Evolutionary conservation across 305 asterid species (phyloP).

Genomic region (Withania somnifera): DNA sequence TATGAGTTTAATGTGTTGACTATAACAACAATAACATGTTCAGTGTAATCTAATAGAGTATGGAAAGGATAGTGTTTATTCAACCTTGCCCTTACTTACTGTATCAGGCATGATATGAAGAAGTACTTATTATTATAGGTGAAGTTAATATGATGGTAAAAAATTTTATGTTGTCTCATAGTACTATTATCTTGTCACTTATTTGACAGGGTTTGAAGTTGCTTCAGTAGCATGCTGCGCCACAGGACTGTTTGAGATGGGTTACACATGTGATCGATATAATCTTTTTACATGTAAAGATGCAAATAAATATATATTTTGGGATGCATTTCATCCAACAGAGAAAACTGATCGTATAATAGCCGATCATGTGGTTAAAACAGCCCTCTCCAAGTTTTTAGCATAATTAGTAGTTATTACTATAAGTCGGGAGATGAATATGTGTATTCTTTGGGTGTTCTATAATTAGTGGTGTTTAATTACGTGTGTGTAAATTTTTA

Average conservation of each 20-base stretch:
- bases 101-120: too few species aligned
- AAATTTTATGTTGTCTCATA: background rate
- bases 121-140: too few species aligned
- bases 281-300: constrained; percentile 55
- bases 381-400: background rate
- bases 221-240: constrained; percentile 58
- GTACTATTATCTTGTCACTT: background rate
- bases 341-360: constrained; percentile 52
- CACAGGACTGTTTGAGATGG: constrained; percentile 66
- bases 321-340: constrained; percentile 85
- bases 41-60: too few species aligned
- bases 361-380: constrained; percentile 21
- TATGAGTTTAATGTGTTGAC: too few species aligned
- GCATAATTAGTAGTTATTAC: background rate
- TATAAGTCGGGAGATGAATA: background rate
- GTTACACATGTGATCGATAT: constrained; percentile 36
- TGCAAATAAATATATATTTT: constrained; percentile 60
- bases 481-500: background rate
- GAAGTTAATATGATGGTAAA: too few species aligned
- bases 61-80: too few species aligned
- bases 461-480: background rate
- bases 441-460: background rate
- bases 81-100: too few species aligned
- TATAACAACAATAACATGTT: too few species aligned
- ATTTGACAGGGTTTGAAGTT: constrained; percentile 39